phyloP scores from a whole-genome alignment of 1,139 yeast species.

The Scheffersomyces stambukii region DNA sequence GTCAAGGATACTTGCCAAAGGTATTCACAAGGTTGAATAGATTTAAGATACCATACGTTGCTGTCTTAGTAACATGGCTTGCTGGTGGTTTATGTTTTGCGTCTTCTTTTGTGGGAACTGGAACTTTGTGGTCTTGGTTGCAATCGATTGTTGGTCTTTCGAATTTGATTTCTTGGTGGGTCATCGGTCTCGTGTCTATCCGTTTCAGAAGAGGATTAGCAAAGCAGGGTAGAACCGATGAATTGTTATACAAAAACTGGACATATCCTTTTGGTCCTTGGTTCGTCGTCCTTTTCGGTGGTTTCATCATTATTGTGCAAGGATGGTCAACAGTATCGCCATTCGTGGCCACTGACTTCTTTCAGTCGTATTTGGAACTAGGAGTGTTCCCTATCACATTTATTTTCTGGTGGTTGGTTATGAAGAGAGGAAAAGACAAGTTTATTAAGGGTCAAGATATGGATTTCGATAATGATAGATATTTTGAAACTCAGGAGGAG shows the following conservation, averaged over 20 bases:
- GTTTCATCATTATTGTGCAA: slow-evolving; percentile 35
- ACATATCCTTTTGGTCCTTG: slow-evolving; percentile 42
- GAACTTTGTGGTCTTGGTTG: slow-evolving; percentile 42
- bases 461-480: slow-evolving; percentile 62
- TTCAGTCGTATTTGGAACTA: slow-evolving; percentile 35
- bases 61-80: slow-evolving; percentile 38
- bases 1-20: slow-evolving; percentile 38
- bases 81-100: slow-evolving; percentile 42
- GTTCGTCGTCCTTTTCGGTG: slow-evolving; percentile 31
- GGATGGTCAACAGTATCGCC: slow-evolving; percentile 57
- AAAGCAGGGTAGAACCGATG: slow-evolving; percentile 32
- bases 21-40: slow-evolving; percentile 31
- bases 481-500: slow-evolving; percentile 50
- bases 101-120: slow-evolving; percentile 41
- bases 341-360: slow-evolving; percentile 28
- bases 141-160: slow-evolving; percentile 43
- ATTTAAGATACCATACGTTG: slow-evolving; percentile 36
- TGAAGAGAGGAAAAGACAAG: slow-evolving; percentile 41
- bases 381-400: slow-evolving; percentile 35
- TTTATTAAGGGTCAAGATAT: slow-evolving; percentile 48
- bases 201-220: slow-evolving; percentile 38
- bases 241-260: slow-evolving; percentile 36
- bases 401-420: slow-evolving; percentile 45
- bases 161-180: slow-evolving; percentile 41
- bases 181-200: slow-evolving; percentile 35